Base-by-base conservation (phyloP, 345 rosid species). In the Pistacia atlantica region DNA sequence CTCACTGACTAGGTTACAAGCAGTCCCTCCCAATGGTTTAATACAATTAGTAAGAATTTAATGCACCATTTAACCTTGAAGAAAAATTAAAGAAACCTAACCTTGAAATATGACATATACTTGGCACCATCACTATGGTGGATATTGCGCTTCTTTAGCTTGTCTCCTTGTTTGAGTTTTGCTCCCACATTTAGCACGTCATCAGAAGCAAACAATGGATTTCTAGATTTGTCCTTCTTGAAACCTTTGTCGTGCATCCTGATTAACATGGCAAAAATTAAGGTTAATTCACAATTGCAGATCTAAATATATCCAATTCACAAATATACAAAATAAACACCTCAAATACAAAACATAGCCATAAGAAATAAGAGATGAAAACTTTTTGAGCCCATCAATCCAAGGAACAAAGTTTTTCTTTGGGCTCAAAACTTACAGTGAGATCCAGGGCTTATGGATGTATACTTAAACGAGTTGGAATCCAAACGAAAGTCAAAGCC, bases 31-130 rank as follows among this genome's bases (percentile, higher is more conserved):
- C 57, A n/a, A 72, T 66, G 20, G 37, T 12, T 68, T 37, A 63
- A 67, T 57, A 69, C 62, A 67, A 75, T 59, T 56, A 33, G 75
- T 18, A n/a, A 49, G 71, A 70, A 46, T 48, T 45, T 22, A 33
- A 49, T 2, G 38, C 20, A 56, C 28, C 6, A 60, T 28, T 28
- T 48, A 61, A 62, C 25, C 48, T 61, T 28, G 33, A 28, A 31
- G 14, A 62, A 31, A 45, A 69, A 65, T 65, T 58, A 64, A 66
- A 80, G 62, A 85, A 28, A 17, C 57, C 90, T 31, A 62, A 93
- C 99, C 97, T 96, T 96, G 58, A 94, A 77, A 86, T 82, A 93
- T 69, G 99, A 92, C 99, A 96, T 96, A 76, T 96, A 96, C 69
- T 89, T 81, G 77, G 89, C 84, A 81, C 97, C 97, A 83, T 96